Base-by-base conservation (phyloP, 2,329 filamentous ascomycete genomes). In the Mariannaea elegans region DNA sequence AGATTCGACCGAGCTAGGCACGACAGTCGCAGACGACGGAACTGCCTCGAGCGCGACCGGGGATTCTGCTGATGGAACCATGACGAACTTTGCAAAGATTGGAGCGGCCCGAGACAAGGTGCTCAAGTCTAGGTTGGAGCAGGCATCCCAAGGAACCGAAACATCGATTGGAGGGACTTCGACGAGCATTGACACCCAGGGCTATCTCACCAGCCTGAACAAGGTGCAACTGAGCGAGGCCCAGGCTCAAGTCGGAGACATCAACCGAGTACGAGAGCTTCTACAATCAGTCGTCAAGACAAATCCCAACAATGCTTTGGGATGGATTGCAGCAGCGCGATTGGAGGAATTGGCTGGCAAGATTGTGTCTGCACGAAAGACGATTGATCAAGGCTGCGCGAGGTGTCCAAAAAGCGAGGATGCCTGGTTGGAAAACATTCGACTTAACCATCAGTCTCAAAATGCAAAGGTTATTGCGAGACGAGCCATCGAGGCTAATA, bases 51-150 rank as follows among this genome's bases (percentile, higher is more conserved):
- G 65, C 27, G 61, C 66, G 10, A 64, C 63, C 12, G 59, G 65
- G 13, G 79, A 82, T 46, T 78, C 76, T 24, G 85, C 89, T 58
- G 93, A 97, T 71, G 94, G 94, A 2, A 97, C 93, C 1, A 95
- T 97, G 87, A 99, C 94, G 10, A 97, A 99, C 74, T 99, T 99
- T 74, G 94, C 94, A 42, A 92, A 97, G 76, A 98, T 99, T 64
- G 95, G 96, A 77, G 93, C 94, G 42, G 96, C 95, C 18, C 89
- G 95, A 79, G 93, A 97, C 80, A 97, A 97, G 77, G 95, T 97
- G 38, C 84, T 99, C 52, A 91, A 97, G 74, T 94, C 96, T n/a
- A 89, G 92, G 67, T 82, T 99, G 39, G 94, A 98, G 70, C 92
- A 97, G 73, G 94, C 93, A 7, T 94, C 92, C 4, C 86, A 90